phyloP scores from a whole-genome alignment of 352 stramenopile genomes.

The Globisporangium middletonii region DNA sequence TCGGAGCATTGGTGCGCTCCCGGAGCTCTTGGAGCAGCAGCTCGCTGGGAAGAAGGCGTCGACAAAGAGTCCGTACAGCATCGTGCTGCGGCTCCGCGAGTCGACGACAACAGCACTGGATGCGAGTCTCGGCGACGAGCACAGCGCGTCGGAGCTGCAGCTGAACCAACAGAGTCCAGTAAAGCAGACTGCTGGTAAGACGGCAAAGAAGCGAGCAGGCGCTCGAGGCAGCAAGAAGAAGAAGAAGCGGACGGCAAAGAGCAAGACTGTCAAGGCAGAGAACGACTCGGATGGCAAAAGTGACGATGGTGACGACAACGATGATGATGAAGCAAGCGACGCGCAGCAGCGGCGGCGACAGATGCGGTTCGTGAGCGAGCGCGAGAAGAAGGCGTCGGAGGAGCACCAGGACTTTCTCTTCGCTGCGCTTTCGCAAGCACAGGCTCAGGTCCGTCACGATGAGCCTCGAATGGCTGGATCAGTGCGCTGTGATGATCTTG shows the following conservation, averaged over 20 bases:
- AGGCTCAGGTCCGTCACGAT: conserved; percentile 33
- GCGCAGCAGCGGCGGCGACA: background rate
- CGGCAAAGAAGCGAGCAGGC: background rate
- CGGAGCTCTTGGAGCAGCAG: conserved; percentile 35
- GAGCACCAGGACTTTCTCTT: conserved; percentile 59
- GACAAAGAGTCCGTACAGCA: conserved; percentile 49
- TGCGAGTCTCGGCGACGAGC: background rate
- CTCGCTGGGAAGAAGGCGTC: conserved; percentile 17
- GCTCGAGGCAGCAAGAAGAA: conserved; percentile 1
- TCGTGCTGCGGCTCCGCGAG: conserved; percentile 36
- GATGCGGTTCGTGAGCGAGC: conserved; percentile 38
- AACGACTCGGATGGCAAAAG: background rate
- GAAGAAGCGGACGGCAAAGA: background rate
- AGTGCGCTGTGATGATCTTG: background rate
- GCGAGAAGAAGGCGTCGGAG: conserved; percentile 45
- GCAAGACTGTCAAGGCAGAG: background rate
- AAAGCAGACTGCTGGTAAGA: conserved; percentile 13
- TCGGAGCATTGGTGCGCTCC: conserved; percentile 34
- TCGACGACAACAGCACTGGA: background rate
- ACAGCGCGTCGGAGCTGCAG: background rate
- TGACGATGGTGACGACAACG: background rate
- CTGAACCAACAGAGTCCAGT: conserved; percentile 19
- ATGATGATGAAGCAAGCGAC: background rate
- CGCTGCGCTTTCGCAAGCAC: conserved; percentile 46
- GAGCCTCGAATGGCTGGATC: too few relatives aligned